phyloP scores from a whole-genome alignment of 176 grass and related monocot species.

The Microstegium vimineum region DNA sequence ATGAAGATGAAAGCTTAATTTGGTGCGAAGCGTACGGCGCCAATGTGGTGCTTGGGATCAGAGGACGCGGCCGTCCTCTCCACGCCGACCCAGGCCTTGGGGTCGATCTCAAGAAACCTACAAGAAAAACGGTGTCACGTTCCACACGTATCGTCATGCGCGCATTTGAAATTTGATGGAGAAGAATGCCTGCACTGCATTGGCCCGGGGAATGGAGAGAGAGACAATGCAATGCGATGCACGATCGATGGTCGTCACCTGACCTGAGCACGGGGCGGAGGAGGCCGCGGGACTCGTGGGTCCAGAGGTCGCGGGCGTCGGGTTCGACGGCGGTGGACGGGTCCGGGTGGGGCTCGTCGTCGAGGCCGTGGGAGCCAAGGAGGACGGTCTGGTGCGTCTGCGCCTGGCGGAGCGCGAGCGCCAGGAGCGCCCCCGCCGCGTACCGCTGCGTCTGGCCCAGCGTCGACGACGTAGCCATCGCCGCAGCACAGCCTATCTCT shows the following conservation, averaged over 20 bases:
- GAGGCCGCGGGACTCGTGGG: conserved; percentile 78
- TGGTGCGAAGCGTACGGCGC: conserved; percentile 45
- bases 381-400: conserved; percentile 83
- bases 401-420: conserved; percentile 85
- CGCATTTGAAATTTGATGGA: not conserved
- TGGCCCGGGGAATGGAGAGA: not conserved
- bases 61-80: conserved; percentile 82
- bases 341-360: conserved; percentile 31
- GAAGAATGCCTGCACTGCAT: not conserved
- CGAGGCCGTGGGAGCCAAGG: conserved; percentile 59
- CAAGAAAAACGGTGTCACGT: not conserved
- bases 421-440: conserved; percentile 83
- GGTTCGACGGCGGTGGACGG: conserved; percentile 24
- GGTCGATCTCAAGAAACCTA: conserved; percentile 90
- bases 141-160: too few species aligned
- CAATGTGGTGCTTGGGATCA: conserved; percentile 79
- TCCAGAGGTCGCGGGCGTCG: conserved; percentile 64
- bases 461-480: conserved; percentile 57
- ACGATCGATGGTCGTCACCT: conserved; percentile 27
- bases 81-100: conserved; percentile 79
- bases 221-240: not conserved
- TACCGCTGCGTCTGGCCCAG: conserved; percentile 82
- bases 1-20: not conserved
- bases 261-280: conserved; percentile 92
- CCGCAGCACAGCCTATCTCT: not conserved